phyloP scores from a whole-genome alignment of 2,329 filamentous ascomycete species.

The Ophiosphaerella narmari region DNA sequence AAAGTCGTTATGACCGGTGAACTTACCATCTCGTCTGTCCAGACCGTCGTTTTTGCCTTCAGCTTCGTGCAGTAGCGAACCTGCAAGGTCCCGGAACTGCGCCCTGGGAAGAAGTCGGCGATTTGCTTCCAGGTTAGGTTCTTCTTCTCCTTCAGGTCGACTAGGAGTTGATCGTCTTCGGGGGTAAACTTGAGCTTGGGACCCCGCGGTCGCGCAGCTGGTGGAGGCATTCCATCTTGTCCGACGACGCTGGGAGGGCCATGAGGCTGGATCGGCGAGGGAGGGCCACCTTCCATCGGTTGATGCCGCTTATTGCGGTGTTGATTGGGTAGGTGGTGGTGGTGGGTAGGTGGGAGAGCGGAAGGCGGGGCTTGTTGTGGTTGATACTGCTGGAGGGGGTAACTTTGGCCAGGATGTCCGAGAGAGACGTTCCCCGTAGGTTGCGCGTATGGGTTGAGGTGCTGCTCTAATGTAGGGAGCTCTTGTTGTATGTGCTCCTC shows the following conservation, averaged over 20 bases:
- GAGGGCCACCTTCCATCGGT: constrained; percentile 53
- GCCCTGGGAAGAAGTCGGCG: constrained; percentile 90
- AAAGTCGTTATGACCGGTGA: constrained; percentile 12
- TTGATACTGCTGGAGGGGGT: constrained; percentile 43
- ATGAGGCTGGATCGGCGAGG: constrained; percentile 50
- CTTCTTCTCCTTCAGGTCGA: constrained; percentile 92
- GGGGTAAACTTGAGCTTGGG: constrained; percentile 94
- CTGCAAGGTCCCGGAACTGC: constrained; percentile 87
- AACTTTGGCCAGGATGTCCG: constrained; percentile 46
- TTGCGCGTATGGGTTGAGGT: constrained; percentile 45
- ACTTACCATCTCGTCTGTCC: constrained; percentile 90
- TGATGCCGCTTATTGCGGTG: constrained; percentile 65
- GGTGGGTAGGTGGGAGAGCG: constrained; percentile 57
- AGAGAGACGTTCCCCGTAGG: constrained; percentile 45
- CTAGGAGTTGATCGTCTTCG: constrained; percentile 84
- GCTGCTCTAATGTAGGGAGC: constrained; percentile 47
- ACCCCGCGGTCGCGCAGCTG: constrained; percentile 78
- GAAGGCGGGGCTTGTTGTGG: constrained; percentile 31
- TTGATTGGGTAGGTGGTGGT: constrained; percentile 80
- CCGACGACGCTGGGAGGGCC: constrained; percentile 84
- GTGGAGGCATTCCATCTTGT: constrained; percentile 82
- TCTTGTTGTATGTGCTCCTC: constrained; percentile 47
- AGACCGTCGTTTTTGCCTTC: constrained; percentile 90
- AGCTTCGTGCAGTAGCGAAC: constrained; percentile 94
- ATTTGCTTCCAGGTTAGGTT: constrained; percentile 98